A percentile compares a stretch with the other conserved stretches of the same genome.
These are phyloP conservation scores for Lantana camara DNA, from an alignment of 257 asterid genomes.

Conservation along the genomic window DNA sequence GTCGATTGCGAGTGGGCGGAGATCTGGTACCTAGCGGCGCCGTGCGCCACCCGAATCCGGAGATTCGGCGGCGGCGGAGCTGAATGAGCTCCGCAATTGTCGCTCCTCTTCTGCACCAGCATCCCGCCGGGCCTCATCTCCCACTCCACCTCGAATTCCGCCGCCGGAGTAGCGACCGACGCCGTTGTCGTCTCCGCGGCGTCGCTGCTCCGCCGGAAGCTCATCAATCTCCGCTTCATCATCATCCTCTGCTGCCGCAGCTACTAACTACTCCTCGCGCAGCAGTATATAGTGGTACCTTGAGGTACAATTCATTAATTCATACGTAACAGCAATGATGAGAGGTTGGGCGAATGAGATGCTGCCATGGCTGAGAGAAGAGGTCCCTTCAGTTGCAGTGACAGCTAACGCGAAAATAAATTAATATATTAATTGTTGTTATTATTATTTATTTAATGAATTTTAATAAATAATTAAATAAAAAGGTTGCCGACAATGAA, in stretches of 20 bases:
- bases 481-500: conserved; percentile 54
- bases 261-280: neutral
- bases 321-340: conserved; percentile 25
- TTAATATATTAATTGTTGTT: too few relatives aligned
- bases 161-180: conserved; percentile 26
- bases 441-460: too few relatives aligned
- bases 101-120: conserved; percentile 67
- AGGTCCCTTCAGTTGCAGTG: conserved; percentile 35
- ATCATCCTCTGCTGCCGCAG: conserved; percentile 5
- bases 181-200: conserved; percentile 28
- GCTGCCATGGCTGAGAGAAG: conserved; percentile 13
- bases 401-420: conserved; percentile 38
- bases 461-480: neutral
- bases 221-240: conserved; percentile 41
- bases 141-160: conserved; percentile 53
- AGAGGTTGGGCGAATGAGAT: conserved; percentile 28
- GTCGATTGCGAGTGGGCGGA: conserved; percentile 50
- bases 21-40: conserved; percentile 50
- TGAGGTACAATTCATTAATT: conserved; percentile 1
- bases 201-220: conserved; percentile 35
- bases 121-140: conserved; percentile 77
- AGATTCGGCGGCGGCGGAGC: conserved; percentile 32
- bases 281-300: neutral
- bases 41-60: conserved; percentile 51
- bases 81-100: conserved; percentile 23